Base-by-base conservation (phyloP, 352 stramenopile genomes). In the Thalassiosira mediterranea region DNA sequence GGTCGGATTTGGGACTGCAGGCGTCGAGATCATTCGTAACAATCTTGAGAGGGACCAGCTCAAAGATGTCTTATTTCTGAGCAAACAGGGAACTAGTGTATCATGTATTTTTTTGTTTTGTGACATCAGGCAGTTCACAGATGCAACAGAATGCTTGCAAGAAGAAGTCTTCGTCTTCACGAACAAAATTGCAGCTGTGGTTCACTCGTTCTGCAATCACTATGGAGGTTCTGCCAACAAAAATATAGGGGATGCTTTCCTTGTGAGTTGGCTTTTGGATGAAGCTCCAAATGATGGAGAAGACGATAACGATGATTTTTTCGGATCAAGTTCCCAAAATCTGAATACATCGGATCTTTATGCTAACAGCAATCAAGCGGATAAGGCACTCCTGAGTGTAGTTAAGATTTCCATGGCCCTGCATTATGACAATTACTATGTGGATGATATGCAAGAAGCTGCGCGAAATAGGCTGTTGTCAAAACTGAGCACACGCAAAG, bases 351-450 rank as follows among this genome's bases (percentile, higher is more conserved):
- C n/a, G n/a, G n/a, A 65, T 32, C 61, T 83, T 54, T 26, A 38
- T 46, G 77, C 79, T n/a, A 81, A 77, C 61, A 77, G 79, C 28
- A 81, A 91, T 63, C 81, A 98, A 25, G 95, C 96, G 3, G 96
- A 98, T 53, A 97, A 96, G 49, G 95, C 95, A 5, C 86, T 98
- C 8, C 93, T 97, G 0, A 91, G 95, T 3, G 94, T 98, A 8
- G 78, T 98, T 0, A 98, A 97, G 69, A 98, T 98, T 87, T 95
- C 93, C 10, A 95, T 98, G 3, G 95, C 97, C 44, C 85, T 98
- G 15, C 91, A 98, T 79, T 94, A 97, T 58, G 92, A 96, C 26
- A 95, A 97, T 31, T 90, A 83, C 60, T 92, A 90, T 51, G 48
- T 88, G 11, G 72, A 87, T 25, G 74, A 57, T 15, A 84, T 93